Base-by-base conservation (phyloP, 768 basidiomycete genomes). In the Crepidotus variabilis region DNA sequence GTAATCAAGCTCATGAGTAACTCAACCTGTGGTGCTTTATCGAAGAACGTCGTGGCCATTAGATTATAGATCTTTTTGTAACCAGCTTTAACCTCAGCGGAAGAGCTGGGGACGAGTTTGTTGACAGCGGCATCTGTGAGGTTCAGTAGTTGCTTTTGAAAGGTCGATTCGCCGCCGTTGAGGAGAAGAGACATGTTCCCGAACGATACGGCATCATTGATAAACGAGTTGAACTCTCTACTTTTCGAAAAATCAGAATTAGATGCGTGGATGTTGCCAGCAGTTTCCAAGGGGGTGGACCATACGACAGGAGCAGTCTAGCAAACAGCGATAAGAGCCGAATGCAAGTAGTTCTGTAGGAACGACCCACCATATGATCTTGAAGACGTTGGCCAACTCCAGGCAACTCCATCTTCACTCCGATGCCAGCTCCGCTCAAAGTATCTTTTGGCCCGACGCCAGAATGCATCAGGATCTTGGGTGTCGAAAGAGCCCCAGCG, bases 191-290 rank as follows among this genome's bases (percentile, higher is more conserved):
- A 76, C 57, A 76, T 70, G 68, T 85, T 85, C 60, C 78, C 73
- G 63, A 85, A 88, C 7, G 80, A 80, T 36, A 81, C 82, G 2
- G 85, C 85, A 32, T 82, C 78, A 72, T 87, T 88, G 65, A 86
- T 73, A 65, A 79, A 82, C 3, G 84, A 86, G 16, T 77, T 63
- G 68, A 81, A 80, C 54, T 69, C 67, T 1, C 70, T 52, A 6
- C 69, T 60, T 54, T 64, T 67, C 9, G 74, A 65, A 39, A 74
- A 71, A 43, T 67, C 69, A 0, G 68, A 52, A 2, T 64, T 60
- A 5, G 69, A 62, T 3, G 57, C 57, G 8, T 69, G 58, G 33
- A 75, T 63, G 52, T 73, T 63, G 1, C 75, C 75, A 16, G 71
- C 69, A n/a, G 74, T 75, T 46, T 75, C 66, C 2, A 64, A 50